Base-by-base conservation (phyloP, 1,284 basidiomycete species). In the Papiliotrema nemorosa region DNA sequence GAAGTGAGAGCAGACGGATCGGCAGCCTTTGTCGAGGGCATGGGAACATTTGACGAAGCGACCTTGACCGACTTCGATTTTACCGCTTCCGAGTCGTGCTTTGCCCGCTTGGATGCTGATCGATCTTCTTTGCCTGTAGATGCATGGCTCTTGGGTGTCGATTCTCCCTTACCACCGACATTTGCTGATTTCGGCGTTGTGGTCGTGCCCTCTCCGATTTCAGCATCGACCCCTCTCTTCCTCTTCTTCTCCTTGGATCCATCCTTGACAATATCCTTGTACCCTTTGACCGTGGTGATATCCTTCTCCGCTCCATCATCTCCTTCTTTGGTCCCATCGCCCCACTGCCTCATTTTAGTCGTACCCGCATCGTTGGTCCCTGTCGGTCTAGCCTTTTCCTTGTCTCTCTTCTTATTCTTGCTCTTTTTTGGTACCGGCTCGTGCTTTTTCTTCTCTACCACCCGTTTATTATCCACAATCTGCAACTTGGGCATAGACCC, bases 401-500 rank as follows among this genome's bases (percentile, higher is more conserved):
- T 47, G 0, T 38, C 45, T 35, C 46, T 53, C 27, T 53, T 52
- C 33, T 70, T 64, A 24, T 42, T 36, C 54, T 59, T 67, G 20
- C 45, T 53, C 54, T 67, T 68, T 31, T 56, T 53, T 20, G 16
- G n/a, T 1, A 60, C 55, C 46, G 58, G 56, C 14, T 66, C 69
- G 25, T 66, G 66, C 20, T 59, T 39, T 52, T 68, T 70, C 36
- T 67, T 38, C 57, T 73, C 69, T 21, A 63, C 59, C 7, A 73
- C 62, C n/a, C 71, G 59, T 50, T 67, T 65, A 20, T 62, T 54
- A 55, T 73, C 71, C 43, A 73, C 62, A 43, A 73, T 73, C 53
- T 71, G 69, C 31, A 73, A 44, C n/a, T 64, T 66, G 6, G 69
- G 69, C 29, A 72, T 36, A 13, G 20, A 52, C 56, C 4, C 45